Conservation (phyloP, 1,284 basidiomycete species). For the Leccinum pachyderme region DNA sequence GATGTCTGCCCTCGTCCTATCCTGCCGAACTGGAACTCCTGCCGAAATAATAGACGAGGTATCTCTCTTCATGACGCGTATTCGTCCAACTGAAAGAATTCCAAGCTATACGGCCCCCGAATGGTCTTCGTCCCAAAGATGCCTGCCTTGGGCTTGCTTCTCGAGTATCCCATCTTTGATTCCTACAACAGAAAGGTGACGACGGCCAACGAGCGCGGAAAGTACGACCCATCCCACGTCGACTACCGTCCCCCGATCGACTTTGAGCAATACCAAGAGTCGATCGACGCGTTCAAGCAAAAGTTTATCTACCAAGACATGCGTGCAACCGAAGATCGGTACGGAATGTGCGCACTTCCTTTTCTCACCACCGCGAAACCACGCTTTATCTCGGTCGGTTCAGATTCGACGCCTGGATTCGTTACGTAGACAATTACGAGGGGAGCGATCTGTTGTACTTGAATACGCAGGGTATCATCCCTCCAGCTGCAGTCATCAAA, state of each 20-base stretch:
- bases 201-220: slow-evolving; percentile 53
- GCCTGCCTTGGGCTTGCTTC: slow-evolving; percentile 91
- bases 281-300: slow-evolving; percentile 81
- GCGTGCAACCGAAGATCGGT: slow-evolving; percentile 78
- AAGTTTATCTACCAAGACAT: slow-evolving; percentile 82
- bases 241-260: slow-evolving; percentile 68
- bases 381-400: neutral
- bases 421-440: slow-evolving; percentile 63
- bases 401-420: slow-evolving; percentile 78
- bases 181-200: slow-evolving; percentile 72
- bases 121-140: slow-evolving; percentile 92
- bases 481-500: slow-evolving; percentile 61
- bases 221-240: slow-evolving; percentile 47
- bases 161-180: slow-evolving; percentile 89
- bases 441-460: slow-evolving; percentile 71
- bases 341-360: slow-evolving; percentile 65
- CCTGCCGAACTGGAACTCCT: slow-evolving; percentile 75
- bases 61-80: slow-evolving; percentile 1
- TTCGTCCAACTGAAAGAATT: neutral
- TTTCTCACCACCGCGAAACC: neutral
- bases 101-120: slow-evolving; percentile 69
- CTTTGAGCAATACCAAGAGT: slow-evolving; percentile 62
- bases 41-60: slow-evolving; percentile 72
- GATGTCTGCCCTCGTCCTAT: slow-evolving; percentile 85
- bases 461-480: slow-evolving; percentile 71